Evolutionary conservation across 345 rosid genomes (phyloP), one percentile per base, ranked within the genome.

Genomic region (Sonneratia caseolaris): DNA sequence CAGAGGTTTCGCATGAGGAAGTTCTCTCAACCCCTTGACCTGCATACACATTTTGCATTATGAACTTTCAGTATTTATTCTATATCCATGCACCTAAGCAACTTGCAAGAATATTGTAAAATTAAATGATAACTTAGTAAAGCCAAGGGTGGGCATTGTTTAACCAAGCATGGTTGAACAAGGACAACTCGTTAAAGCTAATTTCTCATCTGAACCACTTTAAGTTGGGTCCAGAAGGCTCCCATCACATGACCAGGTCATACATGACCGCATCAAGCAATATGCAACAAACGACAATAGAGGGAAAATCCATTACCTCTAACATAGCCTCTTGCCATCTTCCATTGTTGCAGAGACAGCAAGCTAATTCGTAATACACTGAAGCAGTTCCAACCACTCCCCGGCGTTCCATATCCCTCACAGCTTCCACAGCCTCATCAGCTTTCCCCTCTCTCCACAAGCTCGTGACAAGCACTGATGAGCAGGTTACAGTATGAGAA

Each of bases 301-400:
- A 69, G 24, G 49, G n/a, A 37, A 19, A 65, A 72, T 67, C 56
- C 66, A 74, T 83, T 76, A 87, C 98, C 92, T 88, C 95, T 32
- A 71, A 73, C 83, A 90, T 66, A 72, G 97, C 98, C 64, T 91
- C 97, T 75, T 73, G 82, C 95, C 96, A 91, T 79, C 89, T 86
- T 51, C 98, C 90, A 40, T 81, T 81, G 75, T 81, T 74, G 82
- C 96, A 94, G 72, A 94, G 95, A 79, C 97, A 94, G 85, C 97
- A 83, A 48, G 95, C 93, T 70, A 94, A 74, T 78, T 91, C 97
- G 73, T 91, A 94, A 75, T 90, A 91, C 37, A 94, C 91, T 48
- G 89, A 82, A 70, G 89, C 93, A 2, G 82, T 82, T 81, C 98
- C 97, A 75, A 94, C 81, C 47, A 94, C 82, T 81, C 98, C 98